Evolutionary conservation across 2,329 filamentous ascomycete genomes (phyloP), one percentile per base, ranked within the genome.

Genomic region (Trichoderma asperellum): DNA sequence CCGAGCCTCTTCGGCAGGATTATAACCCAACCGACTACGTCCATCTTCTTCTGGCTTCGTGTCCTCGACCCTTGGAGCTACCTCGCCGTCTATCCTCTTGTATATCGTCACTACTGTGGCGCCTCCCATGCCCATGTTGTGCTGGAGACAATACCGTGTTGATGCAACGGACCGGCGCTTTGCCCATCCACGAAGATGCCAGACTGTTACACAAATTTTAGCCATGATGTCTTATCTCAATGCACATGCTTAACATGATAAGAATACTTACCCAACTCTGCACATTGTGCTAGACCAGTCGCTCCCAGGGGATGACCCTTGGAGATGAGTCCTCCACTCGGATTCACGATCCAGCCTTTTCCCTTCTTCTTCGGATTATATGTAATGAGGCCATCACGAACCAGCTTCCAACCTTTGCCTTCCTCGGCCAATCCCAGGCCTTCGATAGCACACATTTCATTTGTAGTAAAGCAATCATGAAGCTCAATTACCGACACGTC

Each of bases 71-170:
- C 24, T 52, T 7, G 59, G 59, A 2, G 59, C 59, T 2, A 24
- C 2, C n/a, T 62, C 43, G 2, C 59, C 59, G 14, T 52, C 59
- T 18, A 52, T 35, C 7, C 59, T 62, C 43, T 62, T 62, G n/a
- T 62, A 62, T 62, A 62, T 62, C 12, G 59, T 62, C 43, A 62
- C 59, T 1, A 62, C 59, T 4, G 59, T 62, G n/a, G 59, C 59
- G 4, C 59, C 59, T 4, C 59, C 59, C 59, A 62, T 62, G 59
- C 59, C 59, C 59, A 62, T 62, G 14, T 62, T 62, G 29, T 62
- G 59, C 43, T 62, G 59, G 4, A 62, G 59, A 21, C 59, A 62
- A 18, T 62, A 62, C 29, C 21, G n/a, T 12, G 59, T 62, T 8
- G 59, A 62, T 18, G 59, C 59, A 2, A 62, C 59, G 10, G 59